Percentiles rank a stretch among this genome's conserved stretches.
Evolutionary conservation across 352 stramenopile genomes (phyloP).

Genomic region (Pythium apleroticum): DNA sequence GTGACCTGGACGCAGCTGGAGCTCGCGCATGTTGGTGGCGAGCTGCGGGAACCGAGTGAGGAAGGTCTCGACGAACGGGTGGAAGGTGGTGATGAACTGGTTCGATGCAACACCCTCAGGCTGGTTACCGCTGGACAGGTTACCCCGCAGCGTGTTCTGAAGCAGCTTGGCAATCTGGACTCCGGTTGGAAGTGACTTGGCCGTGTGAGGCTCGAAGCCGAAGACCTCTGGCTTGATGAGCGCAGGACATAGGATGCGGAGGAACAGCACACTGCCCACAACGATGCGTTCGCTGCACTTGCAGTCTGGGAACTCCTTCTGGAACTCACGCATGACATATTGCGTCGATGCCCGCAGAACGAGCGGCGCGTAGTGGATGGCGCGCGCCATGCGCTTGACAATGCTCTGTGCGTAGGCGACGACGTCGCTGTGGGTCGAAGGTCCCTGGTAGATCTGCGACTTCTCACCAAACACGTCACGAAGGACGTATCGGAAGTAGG

Average conservation of each 20-base stretch:
- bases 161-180: constrained; percentile 84
- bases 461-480: constrained; percentile 74
- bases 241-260: constrained; percentile 73
- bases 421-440: constrained; percentile 40
- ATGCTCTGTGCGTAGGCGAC: constrained; percentile 58
- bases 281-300: constrained; percentile 65
- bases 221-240: constrained; percentile 84
- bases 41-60: constrained; percentile 64
- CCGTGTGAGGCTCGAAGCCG: constrained; percentile 61
- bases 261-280: constrained; percentile 71
- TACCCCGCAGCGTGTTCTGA: constrained; percentile 71
- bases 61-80: constrained; percentile 64
- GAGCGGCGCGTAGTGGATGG: constrained; percentile 71
- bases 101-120: constrained; percentile 48
- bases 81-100: constrained; percentile 61
- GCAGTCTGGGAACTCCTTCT: constrained; percentile 63
- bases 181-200: constrained; percentile 46
- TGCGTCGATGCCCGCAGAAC: constrained; percentile 71
- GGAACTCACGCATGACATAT: constrained; percentile 72
- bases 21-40: constrained; percentile 16
- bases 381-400: constrained; percentile 64
- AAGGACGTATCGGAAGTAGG: constrained; percentile 83
- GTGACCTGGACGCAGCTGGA: constrained; percentile 13
- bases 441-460: constrained; percentile 46
- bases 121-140: constrained; percentile 45